Percentiles rank a stretch among this genome's conserved stretches.
Conservation (phyloP, 1,139 yeast genomes). For the Geotrichum macrosporum region DNA sequence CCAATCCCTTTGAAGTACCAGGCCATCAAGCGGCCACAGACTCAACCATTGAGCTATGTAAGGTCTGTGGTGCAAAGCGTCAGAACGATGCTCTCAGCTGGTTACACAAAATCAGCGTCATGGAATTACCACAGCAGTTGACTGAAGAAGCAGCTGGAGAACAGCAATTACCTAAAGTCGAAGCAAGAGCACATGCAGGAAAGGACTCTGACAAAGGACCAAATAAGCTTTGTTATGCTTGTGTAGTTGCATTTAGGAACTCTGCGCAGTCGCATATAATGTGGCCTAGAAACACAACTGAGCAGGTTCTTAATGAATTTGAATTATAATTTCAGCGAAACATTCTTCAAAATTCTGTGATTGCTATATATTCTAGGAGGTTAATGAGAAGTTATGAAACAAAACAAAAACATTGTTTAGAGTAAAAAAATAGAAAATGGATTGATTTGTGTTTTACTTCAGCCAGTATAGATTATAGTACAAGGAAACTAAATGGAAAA, state of each 20-base stretch:
- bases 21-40: conserved; percentile 12
- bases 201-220: conserved; percentile 18
- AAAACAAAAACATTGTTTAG: no score
- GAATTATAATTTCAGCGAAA: no score
- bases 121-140: conserved; percentile 48
- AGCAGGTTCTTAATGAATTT: conserved; percentile 26
- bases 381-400: no score
- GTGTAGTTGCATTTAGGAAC: conserved; percentile 52
- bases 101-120: conserved; percentile 71
- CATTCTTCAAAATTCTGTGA: no score
- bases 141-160: no score
- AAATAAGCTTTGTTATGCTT: conserved; percentile 65
- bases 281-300: conserved; percentile 27
- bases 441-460: no score
- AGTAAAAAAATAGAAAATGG: no score
- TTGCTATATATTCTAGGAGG: no score
- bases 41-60: conserved; percentile 25
- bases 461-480: no score
- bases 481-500: no score
- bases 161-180: conserved; percentile 17
- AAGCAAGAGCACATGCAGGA: neutral
- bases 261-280: conserved; percentile 23
- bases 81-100: conserved; percentile 57
- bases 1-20: conserved; percentile 40
- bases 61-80: conserved; percentile 32